These are phyloP conservation scores for Fragaria nilgerrensis DNA, from an alignment of 306 rosid species.

Conservation along the genomic window DNA sequence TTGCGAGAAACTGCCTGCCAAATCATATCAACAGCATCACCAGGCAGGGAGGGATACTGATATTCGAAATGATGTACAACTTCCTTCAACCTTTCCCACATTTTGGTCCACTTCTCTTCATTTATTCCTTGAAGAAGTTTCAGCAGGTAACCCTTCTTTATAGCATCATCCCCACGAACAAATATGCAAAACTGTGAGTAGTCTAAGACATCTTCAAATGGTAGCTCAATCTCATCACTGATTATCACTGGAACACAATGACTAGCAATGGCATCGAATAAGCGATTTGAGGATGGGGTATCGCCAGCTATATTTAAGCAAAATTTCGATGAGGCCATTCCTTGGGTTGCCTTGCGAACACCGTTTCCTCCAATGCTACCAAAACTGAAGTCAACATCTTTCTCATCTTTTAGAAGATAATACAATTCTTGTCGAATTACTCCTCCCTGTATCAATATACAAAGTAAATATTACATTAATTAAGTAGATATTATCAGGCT, in stretches of 20 bases:
- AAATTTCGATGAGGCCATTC: conserved; percentile 82
- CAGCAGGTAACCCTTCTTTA: conserved; percentile 59
- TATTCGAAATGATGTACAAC: conserved; percentile 61
- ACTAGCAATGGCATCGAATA: conserved; percentile 86
- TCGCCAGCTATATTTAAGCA: conserved; percentile 91
- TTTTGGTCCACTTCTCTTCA: conserved; percentile 60
- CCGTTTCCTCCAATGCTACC: conserved; percentile 73
- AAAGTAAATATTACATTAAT: conserved; percentile 18
- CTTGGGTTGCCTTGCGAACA: conserved; percentile 59
- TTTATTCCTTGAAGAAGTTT: conserved; percentile 63
- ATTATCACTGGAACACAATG: conserved; percentile 89
- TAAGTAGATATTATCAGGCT: background rate
- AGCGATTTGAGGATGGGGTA: conserved; percentile 88
- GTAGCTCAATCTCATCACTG: conserved; percentile 85
- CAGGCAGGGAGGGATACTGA: conserved; percentile 64
- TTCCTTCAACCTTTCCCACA: conserved; percentile 80
- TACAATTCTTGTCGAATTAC: conserved; percentile 79
- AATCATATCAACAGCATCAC: conserved; percentile 83
- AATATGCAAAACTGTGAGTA: conserved; percentile 78
- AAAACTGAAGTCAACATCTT: conserved; percentile 65
- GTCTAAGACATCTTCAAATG: conserved; percentile 78
- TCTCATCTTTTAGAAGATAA: conserved; percentile 86
- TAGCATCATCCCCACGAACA: conserved; percentile 54
- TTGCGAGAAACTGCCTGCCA: conserved; percentile 78
- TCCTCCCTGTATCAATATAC: conserved; percentile 62